These are phyloP conservation scores for Clathrospora elynae DNA, from an alignment of 2,329 filamentous ascomycete species.

Conservation along the genomic window DNA sequence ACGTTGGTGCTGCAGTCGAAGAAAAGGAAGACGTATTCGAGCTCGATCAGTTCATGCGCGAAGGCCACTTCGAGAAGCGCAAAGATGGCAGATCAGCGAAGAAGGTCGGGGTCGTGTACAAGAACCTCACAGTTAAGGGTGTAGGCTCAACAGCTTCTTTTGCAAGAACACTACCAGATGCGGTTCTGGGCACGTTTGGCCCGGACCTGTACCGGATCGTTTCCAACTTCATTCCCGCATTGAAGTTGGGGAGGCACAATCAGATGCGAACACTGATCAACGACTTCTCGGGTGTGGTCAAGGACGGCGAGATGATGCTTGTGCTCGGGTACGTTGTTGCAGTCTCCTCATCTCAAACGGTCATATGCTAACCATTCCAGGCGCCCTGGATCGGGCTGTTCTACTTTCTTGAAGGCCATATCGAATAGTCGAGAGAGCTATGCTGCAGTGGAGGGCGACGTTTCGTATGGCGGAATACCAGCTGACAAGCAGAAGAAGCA, in stretches of 20 bases:
- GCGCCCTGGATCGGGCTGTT: slow-evolving; percentile 74
- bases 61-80: slow-evolving; percentile 77
- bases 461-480: slow-evolving; percentile 73
- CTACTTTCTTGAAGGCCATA: slow-evolving; percentile 76
- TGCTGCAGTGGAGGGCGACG: slow-evolving; percentile 69
- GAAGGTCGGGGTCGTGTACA: slow-evolving; percentile 78
- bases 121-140: slow-evolving; percentile 75
- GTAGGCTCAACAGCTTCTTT: slow-evolving; percentile 69
- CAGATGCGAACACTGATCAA: slow-evolving; percentile 64
- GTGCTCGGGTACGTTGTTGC: too few species aligned
- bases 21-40: slow-evolving; percentile 67
- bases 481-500: slow-evolving; percentile 69
- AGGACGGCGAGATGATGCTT: slow-evolving; percentile 73
- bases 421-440: slow-evolving; percentile 71
- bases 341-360: too few species aligned
- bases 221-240: slow-evolving; percentile 58
- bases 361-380: too few species aligned
- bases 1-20: slow-evolving; percentile 33
- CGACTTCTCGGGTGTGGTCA: slow-evolving; percentile 70
- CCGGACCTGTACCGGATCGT: slow-evolving; percentile 75
- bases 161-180: slow-evolving; percentile 74
- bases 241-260: slow-evolving; percentile 56
- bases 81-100: slow-evolving; percentile 71
- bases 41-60: slow-evolving; percentile 70
- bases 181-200: slow-evolving; percentile 77